A percentile compares a stretch with the other conserved stretches of the same genome.
phyloP scores from a whole-genome alignment of 2,329 filamentous ascomycete genomes.

The Apiospora malaysiana region DNA sequence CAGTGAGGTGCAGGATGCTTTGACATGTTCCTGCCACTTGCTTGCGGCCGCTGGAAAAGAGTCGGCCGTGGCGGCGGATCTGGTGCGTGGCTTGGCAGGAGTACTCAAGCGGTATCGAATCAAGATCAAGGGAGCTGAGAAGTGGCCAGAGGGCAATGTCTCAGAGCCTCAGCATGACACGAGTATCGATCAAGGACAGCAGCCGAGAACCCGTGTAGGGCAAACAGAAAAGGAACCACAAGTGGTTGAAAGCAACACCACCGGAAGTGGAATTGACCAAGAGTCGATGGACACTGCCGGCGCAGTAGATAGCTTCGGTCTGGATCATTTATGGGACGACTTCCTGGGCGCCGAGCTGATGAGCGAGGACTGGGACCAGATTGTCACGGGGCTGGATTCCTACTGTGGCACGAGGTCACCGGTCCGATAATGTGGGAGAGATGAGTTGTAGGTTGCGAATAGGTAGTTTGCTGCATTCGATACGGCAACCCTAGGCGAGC shows the following conservation, averaged over 20 bases:
- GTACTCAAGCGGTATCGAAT: slow-evolving; percentile 31
- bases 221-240: not conserved
- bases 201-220: not conserved
- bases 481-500: no score
- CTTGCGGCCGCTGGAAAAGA: slow-evolving; percentile 30
- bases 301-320: slow-evolving; percentile 14
- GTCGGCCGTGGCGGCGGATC: slow-evolving; percentile 30
- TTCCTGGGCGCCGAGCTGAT: slow-evolving; percentile 26
- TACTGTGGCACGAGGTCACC: slow-evolving; percentile 26
- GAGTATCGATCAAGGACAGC: not conserved
- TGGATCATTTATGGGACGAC: slow-evolving; percentile 30
- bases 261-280: no score
- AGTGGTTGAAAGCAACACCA: no score
- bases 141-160: slow-evolving; percentile 21
- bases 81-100: slow-evolving; percentile 29
- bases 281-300: not conserved
- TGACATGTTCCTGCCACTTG: slow-evolving; percentile 29
- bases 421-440: not conserved
- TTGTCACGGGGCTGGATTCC: slow-evolving; percentile 33
- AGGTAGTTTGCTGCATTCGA: not conserved
- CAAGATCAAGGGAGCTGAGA: slow-evolving; percentile 24
- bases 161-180: not conserved
- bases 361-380: slow-evolving; percentile 32
- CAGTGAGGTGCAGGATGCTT: slow-evolving; percentile 25
- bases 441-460: no score